Percentiles rank a stretch among this genome's conserved stretches.
Conservation (phyloP, 306 rosid species). For the Fragaria nilgerrensis region DNA sequence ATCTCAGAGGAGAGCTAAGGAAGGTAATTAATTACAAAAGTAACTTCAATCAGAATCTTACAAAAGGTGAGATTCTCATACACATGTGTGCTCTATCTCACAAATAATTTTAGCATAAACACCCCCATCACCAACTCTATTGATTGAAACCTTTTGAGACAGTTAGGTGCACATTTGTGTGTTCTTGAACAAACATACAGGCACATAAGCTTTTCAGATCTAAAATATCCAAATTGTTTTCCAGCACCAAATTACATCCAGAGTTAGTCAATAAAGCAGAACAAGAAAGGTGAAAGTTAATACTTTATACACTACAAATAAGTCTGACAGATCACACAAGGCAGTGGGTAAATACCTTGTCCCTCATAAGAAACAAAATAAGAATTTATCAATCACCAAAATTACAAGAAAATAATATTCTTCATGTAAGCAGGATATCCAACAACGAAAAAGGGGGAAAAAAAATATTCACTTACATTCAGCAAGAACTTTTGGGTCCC, state of each 20-base stretch:
- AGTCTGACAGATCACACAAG: neutral
- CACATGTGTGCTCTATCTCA: neutral
- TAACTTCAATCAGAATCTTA: neutral
- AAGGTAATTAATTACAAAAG: neutral
- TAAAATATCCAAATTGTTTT: neutral
- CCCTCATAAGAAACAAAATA: neutral
- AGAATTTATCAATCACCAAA: conserved; percentile 1
- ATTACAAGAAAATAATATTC: neutral
- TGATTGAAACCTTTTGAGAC: too few species aligned
- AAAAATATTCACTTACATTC: conserved; percentile 67
- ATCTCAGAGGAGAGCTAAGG: neutral
- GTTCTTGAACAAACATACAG: too few species aligned
- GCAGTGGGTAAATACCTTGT: neutral
- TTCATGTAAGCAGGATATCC: conserved; percentile 11
- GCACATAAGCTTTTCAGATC: neutral
- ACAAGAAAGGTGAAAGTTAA: neutral
- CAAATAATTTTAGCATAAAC: too few species aligned
- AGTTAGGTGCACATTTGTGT: too few species aligned
- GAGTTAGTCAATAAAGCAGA: neutral
- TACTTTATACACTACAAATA: neutral
- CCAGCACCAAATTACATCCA: neutral
- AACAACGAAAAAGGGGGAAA: neutral
- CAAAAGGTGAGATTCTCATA: neutral
- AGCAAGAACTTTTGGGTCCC: conserved; percentile 98
- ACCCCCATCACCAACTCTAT: too few species aligned